Conservation (phyloP, 1,284 basidiomycete species). For the Cutaneotrichosporon dermatis region DNA sequence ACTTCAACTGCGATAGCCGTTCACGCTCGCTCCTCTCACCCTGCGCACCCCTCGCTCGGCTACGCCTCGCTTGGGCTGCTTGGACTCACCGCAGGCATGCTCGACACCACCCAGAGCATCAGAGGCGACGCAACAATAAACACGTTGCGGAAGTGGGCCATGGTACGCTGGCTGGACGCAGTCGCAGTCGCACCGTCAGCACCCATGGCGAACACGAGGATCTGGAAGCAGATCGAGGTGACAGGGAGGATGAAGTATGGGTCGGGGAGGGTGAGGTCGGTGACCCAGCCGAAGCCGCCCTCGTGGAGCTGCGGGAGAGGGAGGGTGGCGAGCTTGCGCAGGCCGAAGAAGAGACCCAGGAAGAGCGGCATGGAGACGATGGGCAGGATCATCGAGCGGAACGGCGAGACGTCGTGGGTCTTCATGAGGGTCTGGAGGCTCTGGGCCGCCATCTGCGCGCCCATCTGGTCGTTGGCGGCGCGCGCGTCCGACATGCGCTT, state of each 20-base stretch:
- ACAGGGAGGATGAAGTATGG: constrained; percentile 75
- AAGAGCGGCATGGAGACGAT: constrained; percentile 74
- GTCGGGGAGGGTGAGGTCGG: constrained; percentile 72
- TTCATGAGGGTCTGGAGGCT: constrained; percentile 63
- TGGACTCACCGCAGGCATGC: constrained; percentile 51
- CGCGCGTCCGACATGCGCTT: constrained; percentile 54
- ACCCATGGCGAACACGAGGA: constrained; percentile 64
- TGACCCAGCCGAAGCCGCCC: constrained; percentile 72
- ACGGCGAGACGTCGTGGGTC: constrained; percentile 65
- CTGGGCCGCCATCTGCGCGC: constrained; percentile 56
- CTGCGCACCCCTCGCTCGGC: too few relatives aligned
- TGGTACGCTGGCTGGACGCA: constrained; percentile 27
- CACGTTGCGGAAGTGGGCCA: constrained; percentile 67
- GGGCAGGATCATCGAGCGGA: constrained; percentile 59
- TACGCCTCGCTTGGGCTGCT: neutral
- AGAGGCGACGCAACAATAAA: constrained; percentile 62
- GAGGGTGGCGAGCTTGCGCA: constrained; percentile 66
- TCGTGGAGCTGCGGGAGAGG: constrained; percentile 69
- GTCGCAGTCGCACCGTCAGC: constrained; percentile 44
- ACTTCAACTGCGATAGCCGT: too few relatives aligned
- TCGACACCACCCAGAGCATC: constrained; percentile 60
- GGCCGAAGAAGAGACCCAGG: constrained; percentile 78
- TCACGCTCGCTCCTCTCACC: too few relatives aligned
- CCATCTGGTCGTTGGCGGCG: constrained; percentile 54
- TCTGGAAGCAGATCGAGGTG: constrained; percentile 60